Base-by-base conservation (phyloP, 768 basidiomycete genomes). In the Saitozyma sp. region DNA sequence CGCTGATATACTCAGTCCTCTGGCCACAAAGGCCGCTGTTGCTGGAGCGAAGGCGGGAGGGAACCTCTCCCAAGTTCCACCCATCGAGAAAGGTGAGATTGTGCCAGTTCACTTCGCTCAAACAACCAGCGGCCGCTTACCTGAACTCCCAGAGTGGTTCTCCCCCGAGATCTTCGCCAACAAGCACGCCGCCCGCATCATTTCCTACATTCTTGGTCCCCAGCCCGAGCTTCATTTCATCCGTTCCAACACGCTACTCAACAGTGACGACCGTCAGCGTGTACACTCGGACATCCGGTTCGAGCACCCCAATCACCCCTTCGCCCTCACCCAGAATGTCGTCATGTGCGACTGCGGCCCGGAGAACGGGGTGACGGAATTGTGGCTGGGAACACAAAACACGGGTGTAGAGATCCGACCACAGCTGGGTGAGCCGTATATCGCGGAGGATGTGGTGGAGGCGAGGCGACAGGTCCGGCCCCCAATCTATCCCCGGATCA, bases 31-130 rank as follows among this genome's bases (percentile, higher is more conserved):
- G 13, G 60, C 40, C 2, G 48, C 40, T 11, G 41, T 46, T 17
- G 46, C 54, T 14, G 54, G 60, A 8, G 60, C 53, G 5, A 20
- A 14, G 46, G 60, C 52, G 2, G 54, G 54, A 3, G 60, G 60
- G 11, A 61, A 61, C 48, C 43, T 61, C 14, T 61, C 60, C 3
- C 60, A 61, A 38, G 60, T 61, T 3, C 60, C 60, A 11, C 60
- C 60, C 14, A 17, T 61, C 19, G 53, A 54, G 37, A 54, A 61
- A 49, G 60, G 60, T 61, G 20, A 10, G 60, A 1, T 8, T 7
- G 3, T 41, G 8, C 39, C 13, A n/a, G 53, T 1, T 40, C 13
- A 37, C 38, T 4, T 10, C 1, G 16, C 13, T 6, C 1, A 20
- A 13, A 37, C 29, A 5, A 29, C 5, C 2, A 29, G 29, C 29